Conservation (phyloP, 2,329 filamentous ascomycete species). For the Pseudogymnoascus sp. region DNA sequence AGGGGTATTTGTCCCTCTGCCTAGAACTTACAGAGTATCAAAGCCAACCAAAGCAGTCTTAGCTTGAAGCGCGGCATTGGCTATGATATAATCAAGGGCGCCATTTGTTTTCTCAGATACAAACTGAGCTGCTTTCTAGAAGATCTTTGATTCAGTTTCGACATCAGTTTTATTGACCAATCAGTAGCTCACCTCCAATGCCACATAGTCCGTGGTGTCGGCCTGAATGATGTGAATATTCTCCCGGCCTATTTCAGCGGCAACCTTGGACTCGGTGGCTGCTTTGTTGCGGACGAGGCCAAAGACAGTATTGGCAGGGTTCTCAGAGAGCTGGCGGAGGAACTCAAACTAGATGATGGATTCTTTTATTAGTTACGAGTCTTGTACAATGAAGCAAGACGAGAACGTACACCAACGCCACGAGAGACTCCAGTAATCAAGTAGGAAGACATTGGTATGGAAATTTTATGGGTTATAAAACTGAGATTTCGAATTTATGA, state of each 20-base stretch:
- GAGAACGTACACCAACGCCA: slow-evolving; percentile 21
- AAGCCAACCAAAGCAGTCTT: slow-evolving; percentile 27
- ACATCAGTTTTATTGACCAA: slow-evolving; percentile 11
- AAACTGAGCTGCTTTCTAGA: slow-evolving; percentile 18
- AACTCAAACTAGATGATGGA: slow-evolving; percentile 37
- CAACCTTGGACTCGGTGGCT: slow-evolving; percentile 35
- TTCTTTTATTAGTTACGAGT: slow-evolving; percentile 12
- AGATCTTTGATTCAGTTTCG: slow-evolving; percentile 13
- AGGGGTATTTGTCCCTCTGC: neutral
- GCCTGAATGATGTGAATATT: slow-evolving; percentile 18
- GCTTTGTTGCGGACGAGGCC: slow-evolving; percentile 41
- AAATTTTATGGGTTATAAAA: slow-evolving; percentile 12
- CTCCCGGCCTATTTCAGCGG: slow-evolving; percentile 28
- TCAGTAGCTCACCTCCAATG: slow-evolving; percentile 16
- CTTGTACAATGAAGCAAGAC: slow-evolving; percentile 13
- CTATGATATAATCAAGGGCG: slow-evolving; percentile 42
- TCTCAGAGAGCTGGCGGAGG: slow-evolving; percentile 35
- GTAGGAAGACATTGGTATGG: slow-evolving; percentile 20
- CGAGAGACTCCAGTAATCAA: slow-evolving; percentile 21
- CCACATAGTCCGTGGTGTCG: slow-evolving; percentile 13
- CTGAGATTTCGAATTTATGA: neutral
- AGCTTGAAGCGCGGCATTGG: slow-evolving; percentile 36
- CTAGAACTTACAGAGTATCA: slow-evolving; percentile 30
- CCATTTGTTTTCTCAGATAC: slow-evolving; percentile 30
- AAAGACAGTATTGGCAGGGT: slow-evolving; percentile 35